Evolutionary conservation across 164 flowering plant genomes (phyloP), one percentile per base, ranked within the genome.

Genomic region (Amborella trichopoda): DNA sequence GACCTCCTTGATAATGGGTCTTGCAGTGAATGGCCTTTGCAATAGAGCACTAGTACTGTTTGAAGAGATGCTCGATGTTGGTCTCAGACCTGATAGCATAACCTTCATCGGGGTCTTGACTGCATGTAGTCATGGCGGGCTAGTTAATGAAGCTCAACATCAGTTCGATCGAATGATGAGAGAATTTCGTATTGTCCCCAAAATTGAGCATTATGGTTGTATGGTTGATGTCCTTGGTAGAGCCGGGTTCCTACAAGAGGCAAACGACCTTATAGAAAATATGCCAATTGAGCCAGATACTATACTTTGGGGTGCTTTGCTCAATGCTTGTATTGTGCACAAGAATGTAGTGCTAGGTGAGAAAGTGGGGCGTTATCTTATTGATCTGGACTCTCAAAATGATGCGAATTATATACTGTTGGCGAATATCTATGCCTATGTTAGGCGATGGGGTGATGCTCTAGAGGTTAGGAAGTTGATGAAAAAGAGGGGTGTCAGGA

Each of bases 41-140:
- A 16, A 32, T 17, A 13, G 12, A 22, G 40, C 55, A 2, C 16
- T 42, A 4, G 46, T 2, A 10, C 28, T 52, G 11, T 52, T 52
- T 43, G n/a, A 52, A 23, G 47, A 52, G 48, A 51, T 51, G 55
- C 22, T 52, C 10, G 24, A 22, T 6, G 8, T 22, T 1, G 55
- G 55, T 11, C n/a, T 52, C 22, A 28, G 27, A 30, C 55, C 55
- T 1, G 55, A 52, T 36, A 13, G 14, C 4, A 40, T 52, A 6
- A 43, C 48, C 21, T 41, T 21, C 33, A 25, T 52, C 2, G 48
- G 48, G 13, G 48, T 52, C 36, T 22, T 52, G 24, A 42, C 39
- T 10, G 55, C 55, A 41, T 52, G 55, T 32, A 52, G 55, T 30
- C 55, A 52, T 32, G 39, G 27, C 6, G 30, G 55, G 19, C n/a